phyloP scores from a whole-genome alignment of 371 early-diverging fungal species.

The Mucor ambiguus region DNA sequence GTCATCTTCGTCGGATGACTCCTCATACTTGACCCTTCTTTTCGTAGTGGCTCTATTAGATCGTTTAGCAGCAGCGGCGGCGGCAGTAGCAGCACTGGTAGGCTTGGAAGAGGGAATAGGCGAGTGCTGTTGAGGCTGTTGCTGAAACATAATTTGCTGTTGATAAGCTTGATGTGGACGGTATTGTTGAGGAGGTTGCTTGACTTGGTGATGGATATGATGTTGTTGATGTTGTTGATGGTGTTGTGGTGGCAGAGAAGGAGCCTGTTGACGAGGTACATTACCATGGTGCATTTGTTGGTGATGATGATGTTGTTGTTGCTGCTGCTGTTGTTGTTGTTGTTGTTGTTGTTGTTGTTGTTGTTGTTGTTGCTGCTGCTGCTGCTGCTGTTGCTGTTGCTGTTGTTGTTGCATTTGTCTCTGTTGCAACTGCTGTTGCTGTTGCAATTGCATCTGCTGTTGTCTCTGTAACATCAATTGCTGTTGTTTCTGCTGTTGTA shows the following conservation, averaged over 20 bases:
- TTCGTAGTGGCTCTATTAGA: slow-evolving; percentile 12
- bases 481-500: slow-evolving; percentile 16
- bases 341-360: slow-evolving; percentile 17
- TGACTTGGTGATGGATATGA: slow-evolving; percentile 22
- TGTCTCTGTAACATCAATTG: slow-evolving; percentile 17
- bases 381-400: slow-evolving; percentile 19
- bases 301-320: neutral
- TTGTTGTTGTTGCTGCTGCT: neutral
- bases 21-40: slow-evolving; percentile 21
- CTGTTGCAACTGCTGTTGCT: slow-evolving; percentile 6
- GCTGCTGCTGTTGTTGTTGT: slow-evolving; percentile 19
- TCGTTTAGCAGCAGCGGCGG: slow-evolving; percentile 10
- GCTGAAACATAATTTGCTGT: slow-evolving; percentile 14
- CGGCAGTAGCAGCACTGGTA: neutral
- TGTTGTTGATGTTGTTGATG: slow-evolving; percentile 13
- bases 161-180: neutral
- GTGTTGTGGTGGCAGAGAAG: neutral
- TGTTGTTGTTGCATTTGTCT: slow-evolving; percentile 23
- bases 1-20: slow-evolving; percentile 26
- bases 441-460: slow-evolving; percentile 24
- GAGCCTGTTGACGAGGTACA: neutral
- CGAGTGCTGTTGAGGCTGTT: slow-evolving; percentile 17
- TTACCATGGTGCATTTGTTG: slow-evolving; percentile 3
- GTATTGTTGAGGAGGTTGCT: neutral
- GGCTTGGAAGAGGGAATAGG: slow-evolving; percentile 3